Evolutionary conservation across 2,329 filamentous ascomycete species (phyloP).

Genomic region (Fusarium sp.): DNA sequence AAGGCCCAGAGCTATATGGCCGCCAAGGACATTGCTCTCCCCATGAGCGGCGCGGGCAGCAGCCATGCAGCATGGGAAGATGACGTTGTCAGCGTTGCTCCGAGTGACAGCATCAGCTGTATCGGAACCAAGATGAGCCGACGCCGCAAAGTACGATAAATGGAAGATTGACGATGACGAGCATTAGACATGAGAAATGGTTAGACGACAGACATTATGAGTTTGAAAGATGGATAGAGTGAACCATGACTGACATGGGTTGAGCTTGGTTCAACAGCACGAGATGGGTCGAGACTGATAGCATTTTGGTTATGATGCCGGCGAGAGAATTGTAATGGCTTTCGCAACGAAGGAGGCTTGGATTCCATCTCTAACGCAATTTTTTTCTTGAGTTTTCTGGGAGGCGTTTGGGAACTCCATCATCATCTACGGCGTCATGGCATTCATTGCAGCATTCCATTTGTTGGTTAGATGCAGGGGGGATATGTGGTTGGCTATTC

Average conservation of each 20-base stretch:
- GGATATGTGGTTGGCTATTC: constrained; percentile 7
- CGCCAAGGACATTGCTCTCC: constrained; percentile 53
- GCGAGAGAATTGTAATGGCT: constrained; percentile 1
- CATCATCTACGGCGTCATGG: constrained; percentile 5
- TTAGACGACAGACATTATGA: constrained; percentile 27
- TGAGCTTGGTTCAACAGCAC: constrained; percentile 9
- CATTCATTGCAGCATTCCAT: not conserved
- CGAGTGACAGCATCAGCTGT: constrained; percentile 72
- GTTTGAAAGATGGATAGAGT: constrained; percentile 22
- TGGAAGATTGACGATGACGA: constrained; percentile 10
- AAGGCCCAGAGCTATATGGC: constrained; percentile 44
- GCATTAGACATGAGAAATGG: constrained; percentile 14
- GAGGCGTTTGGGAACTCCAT: constrained; percentile 25
- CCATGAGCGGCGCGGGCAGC: constrained; percentile 55
- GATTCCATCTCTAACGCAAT: not conserved
- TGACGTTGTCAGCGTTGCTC: constrained; percentile 66
- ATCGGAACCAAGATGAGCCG: constrained; percentile 57
- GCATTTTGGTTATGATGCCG: constrained; percentile 9
- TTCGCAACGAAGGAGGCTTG: constrained; percentile 3
- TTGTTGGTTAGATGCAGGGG: constrained; percentile 10
- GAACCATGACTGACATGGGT: not conserved
- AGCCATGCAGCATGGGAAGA: constrained; percentile 58
- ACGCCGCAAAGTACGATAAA: constrained; percentile 40
- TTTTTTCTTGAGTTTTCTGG: constrained; percentile 6
- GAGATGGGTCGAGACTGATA: constrained; percentile 7